Evolutionary conservation across 1,284 basidiomycete genomes (phyloP).

Genomic region (Cutaneotrichosporon sp.): DNA sequence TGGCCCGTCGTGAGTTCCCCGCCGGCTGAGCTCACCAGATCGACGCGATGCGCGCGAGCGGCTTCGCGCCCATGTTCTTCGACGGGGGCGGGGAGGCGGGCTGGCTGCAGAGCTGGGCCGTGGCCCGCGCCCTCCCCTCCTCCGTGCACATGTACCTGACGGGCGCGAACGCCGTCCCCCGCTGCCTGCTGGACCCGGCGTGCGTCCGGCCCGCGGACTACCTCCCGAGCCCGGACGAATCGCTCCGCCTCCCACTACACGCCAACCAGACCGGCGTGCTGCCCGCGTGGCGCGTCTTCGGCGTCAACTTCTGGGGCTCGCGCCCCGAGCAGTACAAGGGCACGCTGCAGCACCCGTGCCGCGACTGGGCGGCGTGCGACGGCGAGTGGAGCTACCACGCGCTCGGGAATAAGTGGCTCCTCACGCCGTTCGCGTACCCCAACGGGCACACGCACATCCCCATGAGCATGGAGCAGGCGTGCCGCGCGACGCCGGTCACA

Average conservation of each 20-base stretch:
- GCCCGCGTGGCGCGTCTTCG: constrained; percentile 45
- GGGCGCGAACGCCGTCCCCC: constrained; percentile 29
- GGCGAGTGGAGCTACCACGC: constrained; percentile 43
- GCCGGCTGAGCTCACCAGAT: too few species aligned
- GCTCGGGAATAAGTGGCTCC: constrained; percentile 46
- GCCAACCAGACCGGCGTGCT: too few species aligned
- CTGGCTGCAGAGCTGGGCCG: not conserved
- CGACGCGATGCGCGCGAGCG: not conserved
- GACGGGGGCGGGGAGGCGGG: not conserved
- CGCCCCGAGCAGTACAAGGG: constrained; percentile 22
- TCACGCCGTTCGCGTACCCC: constrained; percentile 43
- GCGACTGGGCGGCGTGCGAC: not conserved
- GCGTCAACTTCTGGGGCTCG: constrained; percentile 36
- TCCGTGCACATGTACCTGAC: constrained; percentile 14
- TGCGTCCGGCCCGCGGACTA: constrained; percentile 46
- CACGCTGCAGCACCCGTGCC: constrained; percentile 24
- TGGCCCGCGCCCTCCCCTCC: not conserved
- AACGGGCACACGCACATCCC: constrained; percentile 38
- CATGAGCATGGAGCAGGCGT: constrained; percentile 46
- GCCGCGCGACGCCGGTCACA: constrained; percentile 31
- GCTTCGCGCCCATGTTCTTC: not conserved
- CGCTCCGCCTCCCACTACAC: not conserved
- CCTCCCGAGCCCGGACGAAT: constrained; percentile 25
- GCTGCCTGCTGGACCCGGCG: constrained; percentile 46
- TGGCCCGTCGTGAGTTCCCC: not conserved